phyloP scores from a whole-genome alignment of 331 rosid species.

The Saraca asoca region DNA sequence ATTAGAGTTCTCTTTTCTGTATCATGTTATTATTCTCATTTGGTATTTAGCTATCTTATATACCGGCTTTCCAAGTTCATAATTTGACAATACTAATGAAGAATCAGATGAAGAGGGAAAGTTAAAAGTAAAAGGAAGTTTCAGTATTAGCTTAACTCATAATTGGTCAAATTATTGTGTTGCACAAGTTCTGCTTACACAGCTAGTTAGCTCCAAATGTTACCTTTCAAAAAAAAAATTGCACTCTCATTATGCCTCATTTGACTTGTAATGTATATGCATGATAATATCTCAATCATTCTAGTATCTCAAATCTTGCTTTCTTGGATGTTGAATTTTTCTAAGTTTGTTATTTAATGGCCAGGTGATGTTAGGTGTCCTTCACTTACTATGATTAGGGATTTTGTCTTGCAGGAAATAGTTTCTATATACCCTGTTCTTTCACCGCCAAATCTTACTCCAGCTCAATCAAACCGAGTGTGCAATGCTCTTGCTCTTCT shows the following conservation, averaged over 20 bases:
- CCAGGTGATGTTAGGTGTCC: not conserved
- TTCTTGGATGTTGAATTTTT: constrained; percentile 12
- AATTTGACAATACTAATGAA: constrained; percentile 2
- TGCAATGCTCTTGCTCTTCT: constrained; percentile 94
- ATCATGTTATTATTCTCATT: constrained; percentile 12
- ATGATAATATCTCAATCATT: constrained; percentile 1
- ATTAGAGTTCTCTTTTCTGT: not conserved
- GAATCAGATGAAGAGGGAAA: constrained; percentile 1
- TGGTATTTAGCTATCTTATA: not conserved
- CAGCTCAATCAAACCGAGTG: constrained; percentile 83
- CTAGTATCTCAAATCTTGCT: constrained; percentile 8
- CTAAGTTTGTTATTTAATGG: no score
- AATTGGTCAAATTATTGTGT: not conserved
- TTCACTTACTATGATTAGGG: constrained; percentile 11
- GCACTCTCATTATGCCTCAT: not conserved
- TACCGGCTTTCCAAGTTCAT: constrained; percentile 5
- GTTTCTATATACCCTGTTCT: constrained; percentile 75
- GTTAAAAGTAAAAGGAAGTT: not conserved
- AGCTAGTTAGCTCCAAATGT: not conserved
- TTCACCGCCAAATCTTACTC: constrained; percentile 66
- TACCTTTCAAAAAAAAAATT: constrained; percentile 1
- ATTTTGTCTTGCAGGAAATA: constrained; percentile 61
- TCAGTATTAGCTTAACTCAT: no score
- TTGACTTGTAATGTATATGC: not conserved
- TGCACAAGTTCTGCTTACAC: constrained; percentile 3